Base-by-base conservation (phyloP, 1,139 yeast species). In the Scheffersomyces quercinus region DNA sequence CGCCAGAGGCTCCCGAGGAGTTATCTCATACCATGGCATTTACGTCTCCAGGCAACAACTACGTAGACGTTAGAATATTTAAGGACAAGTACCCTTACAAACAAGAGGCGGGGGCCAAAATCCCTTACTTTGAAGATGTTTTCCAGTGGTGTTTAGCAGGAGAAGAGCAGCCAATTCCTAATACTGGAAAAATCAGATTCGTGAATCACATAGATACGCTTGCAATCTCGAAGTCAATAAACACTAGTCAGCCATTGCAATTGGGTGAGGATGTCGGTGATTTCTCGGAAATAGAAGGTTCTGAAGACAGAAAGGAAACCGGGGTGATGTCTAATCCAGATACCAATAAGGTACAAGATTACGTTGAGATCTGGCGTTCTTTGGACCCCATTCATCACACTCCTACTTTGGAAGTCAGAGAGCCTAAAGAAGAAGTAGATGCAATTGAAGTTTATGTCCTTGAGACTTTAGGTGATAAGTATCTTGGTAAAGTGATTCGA, bases 321-420 rank as follows among this genome's bases (percentile, higher is more conserved):
- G 88, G 88, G 0, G 49, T 52, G 3, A 81, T 82, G 86, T 51
- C 55, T 15, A 78, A 81, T 51, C 71, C 78, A 1, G 72, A 50
- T 3, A 69, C 82, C 0, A 77, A 78, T 0, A 51, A 56, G n/a
- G 53, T 59, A 5, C 75, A 74, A 45, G 66, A 66, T 5, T 82
- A 81, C 51, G 64, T 74, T 29, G 88, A 82, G 58, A 66, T 79
- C 16, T 82, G 88, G 88, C 60, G 82, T 51, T 70, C 78, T 7
- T 55, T 82, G 29, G 77, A 79, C 53, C 73, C 82, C 1, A 39
- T 50, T 3, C 48, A 51, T 7, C 60, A 67, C 13, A 56, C 68
- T 2, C 75, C 76, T 0, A 42, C 40, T 0, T 47, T 42, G 0
- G 66, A 68, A 36, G 70, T 64, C 5, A 53, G 67, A 40, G 72